These are phyloP conservation scores for Anthracocystis setariae DNA, from an alignment of 1,284 basidiomycete genomes.

Conservation along the genomic window DNA sequence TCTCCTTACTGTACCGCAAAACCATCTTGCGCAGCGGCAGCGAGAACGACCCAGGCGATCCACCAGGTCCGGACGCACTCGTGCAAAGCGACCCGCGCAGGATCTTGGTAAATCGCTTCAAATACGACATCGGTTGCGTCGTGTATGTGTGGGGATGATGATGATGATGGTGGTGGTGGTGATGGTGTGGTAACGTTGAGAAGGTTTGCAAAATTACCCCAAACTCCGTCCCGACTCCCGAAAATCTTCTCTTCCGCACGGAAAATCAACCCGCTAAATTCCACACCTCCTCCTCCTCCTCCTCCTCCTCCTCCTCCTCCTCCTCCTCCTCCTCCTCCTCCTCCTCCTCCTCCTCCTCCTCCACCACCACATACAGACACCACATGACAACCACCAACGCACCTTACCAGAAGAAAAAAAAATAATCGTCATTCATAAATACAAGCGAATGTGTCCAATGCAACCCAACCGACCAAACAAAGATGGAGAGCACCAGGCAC, in stretches of 20 bases:
- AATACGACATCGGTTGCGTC: constrained; percentile 25
- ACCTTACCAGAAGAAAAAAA: too few relatives aligned
- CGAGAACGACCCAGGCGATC: constrained; percentile 19
- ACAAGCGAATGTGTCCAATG: too few relatives aligned
- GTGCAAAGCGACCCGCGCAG: constrained; percentile 30
- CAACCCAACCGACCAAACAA: too few relatives aligned
- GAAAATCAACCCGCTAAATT: background rate
- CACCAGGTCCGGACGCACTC: background rate
- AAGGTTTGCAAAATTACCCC: background rate
- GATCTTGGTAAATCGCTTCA: constrained; percentile 35
- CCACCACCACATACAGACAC: too few relatives aligned
- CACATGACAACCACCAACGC: too few relatives aligned
- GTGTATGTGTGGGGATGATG: background rate
- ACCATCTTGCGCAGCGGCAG: constrained; percentile 43
- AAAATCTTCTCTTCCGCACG: constrained; percentile 6
- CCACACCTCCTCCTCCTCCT: background rate
- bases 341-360: too few relatives aligned
- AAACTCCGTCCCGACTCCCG: constrained; percentile 5
- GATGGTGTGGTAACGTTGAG: background rate
- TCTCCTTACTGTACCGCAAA: constrained; percentile 27
- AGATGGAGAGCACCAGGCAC: too few relatives aligned
- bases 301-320: background rate
- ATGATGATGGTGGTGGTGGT: background rate
- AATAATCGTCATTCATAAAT: too few relatives aligned
- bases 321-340: background rate